Conservation (phyloP, 306 rosid species). For the Quercus engelmannii region DNA sequence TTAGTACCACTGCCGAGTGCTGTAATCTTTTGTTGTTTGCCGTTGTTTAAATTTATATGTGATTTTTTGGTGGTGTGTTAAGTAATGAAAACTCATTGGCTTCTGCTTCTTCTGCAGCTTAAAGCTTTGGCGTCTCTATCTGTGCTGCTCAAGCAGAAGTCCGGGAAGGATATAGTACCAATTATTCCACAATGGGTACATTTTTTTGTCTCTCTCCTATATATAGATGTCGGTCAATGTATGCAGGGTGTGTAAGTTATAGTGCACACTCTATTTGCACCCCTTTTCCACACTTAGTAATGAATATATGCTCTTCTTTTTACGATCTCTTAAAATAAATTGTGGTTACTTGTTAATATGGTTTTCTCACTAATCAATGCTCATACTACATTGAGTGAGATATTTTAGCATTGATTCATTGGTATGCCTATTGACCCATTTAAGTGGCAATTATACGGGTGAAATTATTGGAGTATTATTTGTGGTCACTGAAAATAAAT, state of each 20-base stretch:
- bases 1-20: too few relatives aligned
- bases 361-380: neutral
- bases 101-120: slow-evolving; percentile 49
- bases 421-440: neutral
- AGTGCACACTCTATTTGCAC: neutral
- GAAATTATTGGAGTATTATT: neutral
- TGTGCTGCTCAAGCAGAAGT: slow-evolving; percentile 58
- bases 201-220: slow-evolving; percentile 13
- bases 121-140: slow-evolving; percentile 84
- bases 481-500: neutral
- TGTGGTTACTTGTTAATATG: neutral
- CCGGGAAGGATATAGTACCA: slow-evolving; percentile 57
- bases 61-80: neutral
- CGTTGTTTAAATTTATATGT: neutral
- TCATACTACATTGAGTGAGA: neutral
- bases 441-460: neutral
- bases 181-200: slow-evolving; percentile 92
- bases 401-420: neutral
- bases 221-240: neutral
- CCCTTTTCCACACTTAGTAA: neutral
- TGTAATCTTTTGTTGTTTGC: neutral
- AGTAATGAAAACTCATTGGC: slow-evolving; percentile 24
- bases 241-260: neutral
- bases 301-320: neutral
- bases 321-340: neutral